These are phyloP conservation scores for Casuarina glauca DNA, from an alignment of 306 rosid genomes.

Conservation along the genomic window DNA sequence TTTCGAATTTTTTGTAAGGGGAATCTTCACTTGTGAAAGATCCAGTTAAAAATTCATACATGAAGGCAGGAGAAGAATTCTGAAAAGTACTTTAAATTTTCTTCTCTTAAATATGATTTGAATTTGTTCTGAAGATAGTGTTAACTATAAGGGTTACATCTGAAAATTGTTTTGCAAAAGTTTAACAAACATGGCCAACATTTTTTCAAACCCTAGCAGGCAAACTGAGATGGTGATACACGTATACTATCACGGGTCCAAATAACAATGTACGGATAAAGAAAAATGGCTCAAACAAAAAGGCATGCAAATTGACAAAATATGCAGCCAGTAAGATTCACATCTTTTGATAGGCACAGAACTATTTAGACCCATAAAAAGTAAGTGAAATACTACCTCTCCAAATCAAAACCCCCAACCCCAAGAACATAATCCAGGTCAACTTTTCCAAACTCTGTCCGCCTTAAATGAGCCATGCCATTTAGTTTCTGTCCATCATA, in stretches of 20 bases:
- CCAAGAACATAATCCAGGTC: slow-evolving; percentile 97
- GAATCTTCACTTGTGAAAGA: no score
- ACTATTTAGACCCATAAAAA: slow-evolving; percentile 12
- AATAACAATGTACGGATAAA: background rate
- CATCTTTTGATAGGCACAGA: slow-evolving; percentile 9
- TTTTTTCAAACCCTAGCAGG: background rate
- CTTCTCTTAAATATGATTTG: no score
- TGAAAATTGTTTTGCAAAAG: no score
- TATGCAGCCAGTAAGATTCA: slow-evolving; percentile 2
- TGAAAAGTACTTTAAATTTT: no score
- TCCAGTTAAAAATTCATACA: no score
- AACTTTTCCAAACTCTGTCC: slow-evolving; percentile 90
- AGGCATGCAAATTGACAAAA: background rate
- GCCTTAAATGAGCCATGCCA: slow-evolving; percentile 75
- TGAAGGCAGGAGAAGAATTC: no score
- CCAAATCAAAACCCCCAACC: slow-evolving; percentile 95
- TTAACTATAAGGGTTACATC: no score
- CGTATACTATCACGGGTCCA: background rate
- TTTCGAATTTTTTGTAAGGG: no score
- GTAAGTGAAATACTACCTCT: slow-evolving; percentile 60
- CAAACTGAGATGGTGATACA: background rate
- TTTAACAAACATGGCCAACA: background rate
- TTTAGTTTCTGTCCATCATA: slow-evolving; percentile 58
- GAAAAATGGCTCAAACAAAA: background rate
- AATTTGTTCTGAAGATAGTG: no score